Base-by-base conservation (phyloP, 495 filamentous ascomycete genomes). In the Articulospora tetracladia region DNA sequence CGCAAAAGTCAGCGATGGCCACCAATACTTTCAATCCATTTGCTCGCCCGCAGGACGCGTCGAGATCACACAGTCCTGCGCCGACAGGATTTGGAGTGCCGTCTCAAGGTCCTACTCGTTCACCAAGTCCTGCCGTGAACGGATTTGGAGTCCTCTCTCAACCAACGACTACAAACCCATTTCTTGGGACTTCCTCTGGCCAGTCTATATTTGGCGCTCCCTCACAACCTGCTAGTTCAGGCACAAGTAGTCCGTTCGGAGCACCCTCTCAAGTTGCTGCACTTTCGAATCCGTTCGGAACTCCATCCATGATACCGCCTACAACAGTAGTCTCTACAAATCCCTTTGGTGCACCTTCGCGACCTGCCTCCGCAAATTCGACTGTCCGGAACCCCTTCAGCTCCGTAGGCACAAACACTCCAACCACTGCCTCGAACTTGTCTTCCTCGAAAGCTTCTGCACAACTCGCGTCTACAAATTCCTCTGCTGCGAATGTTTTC, bases 1-100 rank as follows among this genome's bases (percentile, higher is more conserved):
- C 54, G 49, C 26, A 55, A 62, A 70, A 54, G 68, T 70, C 39
- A 34, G 47, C 13, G 11, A 12, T 51, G 20, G 41, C 22, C 28
- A n/a, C 28, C n/a, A 24, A 36, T 27, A 25, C 59, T 25, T 41
- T 27, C 41, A 53, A 53, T 32, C 41, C 53, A 27, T 55, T 34
- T 59, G 52, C 51, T 3, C 25, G 11, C 39, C 10, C 4, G 11
- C 39, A 44, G 3, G 11, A 15, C n/a, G n/a, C n/a, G n/a, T n/a
- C n/a, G n/a, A n/a, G n/a, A n/a, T n/a, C n/a, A n/a, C n/a, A n/a
- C n/a, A n/a, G n/a, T n/a, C n/a, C n/a, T 7, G 39, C 39, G n/a
- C 39, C 39, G 8, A 44, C 11, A 12, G 39, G 8, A n/a, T 44
- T 44, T 17, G 39, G 15, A 13, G 13, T 4, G 4, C 30, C 30